Conservation (phyloP, 768 basidiomycete genomes). For the Russula vinacea region DNA sequence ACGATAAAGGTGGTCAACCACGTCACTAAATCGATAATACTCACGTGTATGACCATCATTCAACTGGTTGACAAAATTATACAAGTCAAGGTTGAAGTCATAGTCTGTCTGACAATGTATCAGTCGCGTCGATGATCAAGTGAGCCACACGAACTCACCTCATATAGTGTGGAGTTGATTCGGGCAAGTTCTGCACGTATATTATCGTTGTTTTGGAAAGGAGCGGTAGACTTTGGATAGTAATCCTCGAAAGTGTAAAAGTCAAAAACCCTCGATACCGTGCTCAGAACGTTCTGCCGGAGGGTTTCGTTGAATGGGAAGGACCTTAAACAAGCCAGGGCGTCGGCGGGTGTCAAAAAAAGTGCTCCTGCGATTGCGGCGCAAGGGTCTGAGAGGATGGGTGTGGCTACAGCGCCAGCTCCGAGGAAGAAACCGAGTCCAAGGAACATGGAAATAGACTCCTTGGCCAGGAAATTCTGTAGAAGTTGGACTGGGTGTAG, state of each 20-base stretch:
- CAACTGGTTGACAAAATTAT: slow-evolving; percentile 51
- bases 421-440: not conserved
- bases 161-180: slow-evolving; percentile 49
- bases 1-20: not conserved
- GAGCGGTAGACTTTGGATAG: slow-evolving; percentile 38
- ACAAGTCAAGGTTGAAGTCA: slow-evolving; percentile 60
- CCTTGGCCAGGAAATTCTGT: not conserved
- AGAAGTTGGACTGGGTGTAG: not conserved
- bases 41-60: slow-evolving; percentile 67
- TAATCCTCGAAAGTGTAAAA: slow-evolving; percentile 45
- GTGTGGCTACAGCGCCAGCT: not conserved
- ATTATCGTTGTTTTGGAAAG: slow-evolving; percentile 46
- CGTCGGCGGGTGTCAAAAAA: slow-evolving; percentile 5
- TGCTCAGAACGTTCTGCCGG: slow-evolving; percentile 36
- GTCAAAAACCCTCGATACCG: slow-evolving; percentile 38
- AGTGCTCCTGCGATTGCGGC: slow-evolving; percentile 5
- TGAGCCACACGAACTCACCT: slow-evolving; percentile 35
- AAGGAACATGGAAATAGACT: slow-evolving; percentile 8
- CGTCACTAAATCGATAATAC: slow-evolving; percentile 21
- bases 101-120: slow-evolving; percentile 51
- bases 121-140: not conserved
- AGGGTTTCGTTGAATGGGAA: slow-evolving; percentile 44
- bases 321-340: slow-evolving; percentile 31
- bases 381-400: slow-evolving; percentile 13
- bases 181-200: slow-evolving; percentile 50